These are phyloP conservation scores for Rosellinia necatrix DNA, from an alignment of 2,329 filamentous ascomycete genomes.

Conservation along the genomic window DNA sequence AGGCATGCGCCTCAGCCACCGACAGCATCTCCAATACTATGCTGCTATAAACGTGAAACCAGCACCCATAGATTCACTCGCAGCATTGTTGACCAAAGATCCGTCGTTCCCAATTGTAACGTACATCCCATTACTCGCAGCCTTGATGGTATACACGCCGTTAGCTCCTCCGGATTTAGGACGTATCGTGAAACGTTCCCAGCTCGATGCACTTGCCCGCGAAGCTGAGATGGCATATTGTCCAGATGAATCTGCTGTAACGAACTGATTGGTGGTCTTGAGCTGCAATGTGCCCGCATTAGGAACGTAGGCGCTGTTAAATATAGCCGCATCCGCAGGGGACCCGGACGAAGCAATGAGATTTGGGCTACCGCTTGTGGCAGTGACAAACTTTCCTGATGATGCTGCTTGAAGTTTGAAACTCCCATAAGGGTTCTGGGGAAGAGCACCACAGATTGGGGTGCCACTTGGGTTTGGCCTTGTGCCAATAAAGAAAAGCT, in stretches of 20 bases:
- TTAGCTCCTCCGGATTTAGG: conserved; percentile 2
- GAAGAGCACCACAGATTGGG: conserved; percentile 11
- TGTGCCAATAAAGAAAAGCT: conserved; percentile 17
- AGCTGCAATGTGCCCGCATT: conserved; percentile 9
- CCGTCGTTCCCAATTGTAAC: conserved; percentile 6
- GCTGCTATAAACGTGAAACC: conserved; percentile 7
- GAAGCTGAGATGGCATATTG: conserved; percentile 2
- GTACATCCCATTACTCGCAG: conserved; percentile 7
- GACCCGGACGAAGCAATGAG: conserved; percentile 1
- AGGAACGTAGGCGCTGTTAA: conserved; percentile 10
- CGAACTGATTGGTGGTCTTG: conserved; percentile 5
- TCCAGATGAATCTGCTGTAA: conserved; percentile 10
- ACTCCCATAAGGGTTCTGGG: conserved; percentile 12
- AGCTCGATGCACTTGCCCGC: conserved; percentile 5
- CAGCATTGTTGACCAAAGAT: conserved; percentile 8
- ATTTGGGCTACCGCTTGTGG: conserved; percentile 2
- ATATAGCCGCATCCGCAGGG: not conserved
- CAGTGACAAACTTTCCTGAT: conserved; percentile 6
- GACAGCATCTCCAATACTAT: no score
- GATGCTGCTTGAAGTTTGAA: conserved; percentile 12
- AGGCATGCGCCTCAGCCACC: no score
- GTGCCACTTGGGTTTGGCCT: conserved; percentile 7
- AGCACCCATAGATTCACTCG: not conserved
- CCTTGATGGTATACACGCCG: conserved; percentile 13
- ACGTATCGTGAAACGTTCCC: conserved; percentile 13